Conservation (phyloP, 306 rosid species). For the Aeschynomene evenia region DNA sequence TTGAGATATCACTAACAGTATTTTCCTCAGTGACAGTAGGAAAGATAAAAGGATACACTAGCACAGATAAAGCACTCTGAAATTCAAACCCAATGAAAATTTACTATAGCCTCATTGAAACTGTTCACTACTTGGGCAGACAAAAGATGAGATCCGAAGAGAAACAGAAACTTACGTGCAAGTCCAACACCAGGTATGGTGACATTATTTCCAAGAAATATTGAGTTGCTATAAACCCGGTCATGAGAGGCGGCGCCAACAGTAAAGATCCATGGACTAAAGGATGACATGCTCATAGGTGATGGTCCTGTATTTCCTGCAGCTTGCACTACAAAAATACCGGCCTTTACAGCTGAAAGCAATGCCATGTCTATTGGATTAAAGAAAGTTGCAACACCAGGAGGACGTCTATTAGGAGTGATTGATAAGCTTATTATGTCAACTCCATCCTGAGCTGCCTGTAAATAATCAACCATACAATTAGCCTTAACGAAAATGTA, state of each 20-base stretch:
- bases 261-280: slow-evolving; percentile 95
- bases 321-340: slow-evolving; percentile 96
- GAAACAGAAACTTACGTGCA: slow-evolving; percentile 64
- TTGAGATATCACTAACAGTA: not conserved
- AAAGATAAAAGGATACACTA: not conserved
- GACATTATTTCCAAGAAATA: slow-evolving; percentile 80
- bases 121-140: not conserved
- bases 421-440: slow-evolving; percentile 88
- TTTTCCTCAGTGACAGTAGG: not conserved
- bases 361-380: slow-evolving; percentile 98
- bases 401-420: slow-evolving; percentile 96
- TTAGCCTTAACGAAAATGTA: slow-evolving; percentile 7
- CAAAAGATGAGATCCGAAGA: not conserved
- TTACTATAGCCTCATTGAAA: not conserved
- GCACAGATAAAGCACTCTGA: not conserved
- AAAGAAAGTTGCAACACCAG: slow-evolving; percentile 92
- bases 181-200: slow-evolving; percentile 83
- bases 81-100: not conserved
- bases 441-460: slow-evolving; percentile 99
- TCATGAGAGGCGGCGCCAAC: slow-evolving; percentile 96
- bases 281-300: slow-evolving; percentile 89
- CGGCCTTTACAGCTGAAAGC: slow-evolving; percentile 86
- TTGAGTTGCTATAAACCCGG: slow-evolving; percentile 74
- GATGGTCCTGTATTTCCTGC: slow-evolving; percentile 98
- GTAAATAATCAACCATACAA: slow-evolving; percentile 18